Percentiles rank a stretch among this genome's conserved stretches.
These are phyloP conservation scores for Cicer pinnatifidum DNA, from an alignment of 306 rosid genomes.

Conservation along the genomic window DNA sequence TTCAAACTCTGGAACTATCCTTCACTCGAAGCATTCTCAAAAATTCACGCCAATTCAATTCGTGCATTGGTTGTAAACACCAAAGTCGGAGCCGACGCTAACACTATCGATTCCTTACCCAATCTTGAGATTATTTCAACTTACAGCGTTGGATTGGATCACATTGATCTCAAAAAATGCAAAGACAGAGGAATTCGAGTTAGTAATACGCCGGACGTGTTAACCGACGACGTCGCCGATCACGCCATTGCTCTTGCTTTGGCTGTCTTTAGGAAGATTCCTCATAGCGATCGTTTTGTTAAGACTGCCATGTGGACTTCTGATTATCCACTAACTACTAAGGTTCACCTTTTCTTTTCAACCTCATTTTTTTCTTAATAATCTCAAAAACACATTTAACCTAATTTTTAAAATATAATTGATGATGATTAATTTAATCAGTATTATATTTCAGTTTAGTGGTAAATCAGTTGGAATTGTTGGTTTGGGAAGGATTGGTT, in stretches of 20 bases:
- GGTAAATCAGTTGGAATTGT: constrained; percentile 70
- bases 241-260: constrained; percentile 60
- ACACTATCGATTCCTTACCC: constrained; percentile 58
- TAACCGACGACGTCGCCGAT: constrained; percentile 83
- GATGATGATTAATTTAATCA: no score
- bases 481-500: constrained; percentile 81
- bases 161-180: constrained; percentile 61
- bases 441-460: constrained; percentile 57
- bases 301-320: constrained; percentile 50
- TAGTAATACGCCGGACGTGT: constrained; percentile 70
- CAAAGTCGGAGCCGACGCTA: constrained; percentile 56
- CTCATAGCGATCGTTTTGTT: constrained; percentile 53
- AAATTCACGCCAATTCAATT: constrained; percentile 44
- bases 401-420: no score
- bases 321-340: constrained; percentile 45
- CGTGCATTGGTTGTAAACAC: constrained; percentile 55
- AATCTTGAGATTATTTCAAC: constrained; percentile 61
- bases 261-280: constrained; percentile 55
- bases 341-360: constrained; percentile 31
- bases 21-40: constrained; percentile 41
- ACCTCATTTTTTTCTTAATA: no score
- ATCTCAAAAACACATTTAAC: no score
- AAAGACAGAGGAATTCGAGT: constrained; percentile 57
- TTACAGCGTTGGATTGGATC: constrained; percentile 71
- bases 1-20: constrained; percentile 57